A percentile compares a stretch with the other conserved stretches of the same genome.
Evolutionary conservation across 495 filamentous ascomycete genomes (phyloP).

Genomic region (Penicillium maclennaniae): DNA sequence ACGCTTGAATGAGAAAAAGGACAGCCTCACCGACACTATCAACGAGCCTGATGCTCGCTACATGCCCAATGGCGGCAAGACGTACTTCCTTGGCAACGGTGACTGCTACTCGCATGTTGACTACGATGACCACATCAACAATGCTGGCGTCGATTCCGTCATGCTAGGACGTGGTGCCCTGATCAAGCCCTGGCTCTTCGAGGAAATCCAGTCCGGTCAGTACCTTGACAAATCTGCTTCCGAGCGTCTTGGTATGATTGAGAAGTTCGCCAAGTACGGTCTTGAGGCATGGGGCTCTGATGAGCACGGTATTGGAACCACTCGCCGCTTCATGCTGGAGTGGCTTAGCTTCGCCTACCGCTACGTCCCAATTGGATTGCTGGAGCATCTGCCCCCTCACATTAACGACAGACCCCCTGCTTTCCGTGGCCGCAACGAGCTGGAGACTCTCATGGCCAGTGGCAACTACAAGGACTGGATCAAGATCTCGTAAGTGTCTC

Average conservation of each 20-base stretch:
- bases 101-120: slow-evolving; percentile 92
- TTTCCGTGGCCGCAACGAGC: slow-evolving; percentile 76
- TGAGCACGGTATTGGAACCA: slow-evolving; percentile 85
- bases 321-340: slow-evolving; percentile 85
- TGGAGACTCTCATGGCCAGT: slow-evolving; percentile 88
- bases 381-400: slow-evolving; percentile 80
- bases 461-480: slow-evolving; percentile 95
- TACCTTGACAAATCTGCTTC: slow-evolving; percentile 90
- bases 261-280: slow-evolving; percentile 85
- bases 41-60: slow-evolving; percentile 66
- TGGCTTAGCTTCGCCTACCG: slow-evolving; percentile 90
- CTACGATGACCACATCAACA: slow-evolving; percentile 73
- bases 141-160: slow-evolving; percentile 75
- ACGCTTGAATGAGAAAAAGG: slow-evolving; percentile 61
- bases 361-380: slow-evolving; percentile 84
- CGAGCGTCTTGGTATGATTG: slow-evolving; percentile 79
- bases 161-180: slow-evolving; percentile 91
- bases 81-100: slow-evolving; percentile 94
- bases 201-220: slow-evolving; percentile 87
- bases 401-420: slow-evolving; percentile 84
- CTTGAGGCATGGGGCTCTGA: slow-evolving; percentile 93
- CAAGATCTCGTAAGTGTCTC: slow-evolving; percentile 78
- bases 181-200: slow-evolving; percentile 97
- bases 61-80: slow-evolving; percentile 56
- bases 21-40: slow-evolving; percentile 67